Evolutionary conservation across 2,329 filamentous ascomycete species (phyloP), one percentile per base, ranked within the genome.

Genomic region (Zymoseptoria brevis): DNA sequence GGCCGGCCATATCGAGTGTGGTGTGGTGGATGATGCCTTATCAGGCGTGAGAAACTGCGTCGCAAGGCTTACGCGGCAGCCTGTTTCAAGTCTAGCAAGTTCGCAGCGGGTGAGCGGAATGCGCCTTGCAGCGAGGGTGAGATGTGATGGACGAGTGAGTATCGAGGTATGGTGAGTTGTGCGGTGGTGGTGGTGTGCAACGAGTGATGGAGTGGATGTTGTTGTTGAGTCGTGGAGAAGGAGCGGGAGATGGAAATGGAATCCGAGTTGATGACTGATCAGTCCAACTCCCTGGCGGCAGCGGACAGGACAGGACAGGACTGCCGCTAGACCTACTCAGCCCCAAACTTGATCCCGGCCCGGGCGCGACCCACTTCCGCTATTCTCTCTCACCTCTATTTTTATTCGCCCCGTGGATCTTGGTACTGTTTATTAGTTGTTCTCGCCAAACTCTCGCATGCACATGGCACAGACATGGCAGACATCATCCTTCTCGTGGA

Each of bases 1-100:
- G 57, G 53, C 64, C 62, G 59, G 59, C 62, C 66, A 67, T 67
- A 41, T 50, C 55, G 53, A 26, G 59, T 30, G 60, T 53, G 59
- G 26, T 35, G 51, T 22, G 56, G 41, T 51, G 35, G 41, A 21
- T 22, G 55, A 7, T 57, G 54, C 21, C 26, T 60, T 50, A 35
- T 21, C 9, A 16, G 48, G 41, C 22, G 35, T 45, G 35, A 45
- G 35, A n/a, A 45, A 45, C 16, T 45, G 35, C 35, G 35, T 53
- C 51, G 45, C 51, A 29, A 50, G 24, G 57, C 57, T 59, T 52
- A 59, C 60, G 60, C 50, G 57, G 54, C 60, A 45, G 35, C 35
- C 35, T 45, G 35, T 45, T 45, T 45, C 35, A 45, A 45, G 35
- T n/a, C 35, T 45, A 6, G 35, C 35, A 16, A n/a, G 35, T 45